phyloP scores from a whole-genome alignment of 768 basidiomycete species.

The Calocera cornea region DNA sequence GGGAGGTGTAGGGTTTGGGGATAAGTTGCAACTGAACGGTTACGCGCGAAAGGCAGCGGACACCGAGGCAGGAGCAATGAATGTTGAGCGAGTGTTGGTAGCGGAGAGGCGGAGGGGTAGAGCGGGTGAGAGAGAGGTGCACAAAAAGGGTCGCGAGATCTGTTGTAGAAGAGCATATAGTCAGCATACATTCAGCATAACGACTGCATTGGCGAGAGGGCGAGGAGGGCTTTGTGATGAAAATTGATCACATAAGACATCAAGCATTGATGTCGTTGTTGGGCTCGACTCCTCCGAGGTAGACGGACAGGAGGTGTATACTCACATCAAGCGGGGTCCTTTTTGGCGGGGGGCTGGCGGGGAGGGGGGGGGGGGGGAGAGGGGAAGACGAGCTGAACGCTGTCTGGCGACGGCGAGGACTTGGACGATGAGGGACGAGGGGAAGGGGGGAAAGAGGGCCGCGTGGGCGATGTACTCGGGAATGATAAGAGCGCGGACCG shows the following conservation, averaged over 20 bases:
- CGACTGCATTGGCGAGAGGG: neutral
- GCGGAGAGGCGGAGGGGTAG: neutral
- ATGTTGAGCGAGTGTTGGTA: neutral
- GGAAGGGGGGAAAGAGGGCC: neutral
- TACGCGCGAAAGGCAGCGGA: slow-evolving; percentile 5
- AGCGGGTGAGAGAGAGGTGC: neutral
- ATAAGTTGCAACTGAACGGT: neutral
- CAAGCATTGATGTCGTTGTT: neutral
- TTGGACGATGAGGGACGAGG: slow-evolving; percentile 3
- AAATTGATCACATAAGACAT: slow-evolving; percentile 6
- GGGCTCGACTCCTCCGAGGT: neutral
- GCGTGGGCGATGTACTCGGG: slow-evolving; percentile 1
- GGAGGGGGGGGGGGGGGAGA: neutral
- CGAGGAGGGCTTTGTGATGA: neutral
- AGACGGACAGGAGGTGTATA: neutral
- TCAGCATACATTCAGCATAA: neutral
- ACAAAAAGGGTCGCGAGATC: slow-evolving; percentile 10
- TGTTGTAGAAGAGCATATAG: neutral
- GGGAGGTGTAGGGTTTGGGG: neutral
- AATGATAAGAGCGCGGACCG: slow-evolving; percentile 5
- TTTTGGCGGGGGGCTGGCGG: slow-evolving; percentile 8
- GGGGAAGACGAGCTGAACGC: neutral
- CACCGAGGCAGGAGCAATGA: neutral
- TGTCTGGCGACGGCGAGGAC: slow-evolving; percentile 1
- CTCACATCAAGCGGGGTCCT: slow-evolving; percentile 8